Base-by-base conservation (phyloP, 116 monocot genomes). In the Phalaenopsis hybrid region DNA sequence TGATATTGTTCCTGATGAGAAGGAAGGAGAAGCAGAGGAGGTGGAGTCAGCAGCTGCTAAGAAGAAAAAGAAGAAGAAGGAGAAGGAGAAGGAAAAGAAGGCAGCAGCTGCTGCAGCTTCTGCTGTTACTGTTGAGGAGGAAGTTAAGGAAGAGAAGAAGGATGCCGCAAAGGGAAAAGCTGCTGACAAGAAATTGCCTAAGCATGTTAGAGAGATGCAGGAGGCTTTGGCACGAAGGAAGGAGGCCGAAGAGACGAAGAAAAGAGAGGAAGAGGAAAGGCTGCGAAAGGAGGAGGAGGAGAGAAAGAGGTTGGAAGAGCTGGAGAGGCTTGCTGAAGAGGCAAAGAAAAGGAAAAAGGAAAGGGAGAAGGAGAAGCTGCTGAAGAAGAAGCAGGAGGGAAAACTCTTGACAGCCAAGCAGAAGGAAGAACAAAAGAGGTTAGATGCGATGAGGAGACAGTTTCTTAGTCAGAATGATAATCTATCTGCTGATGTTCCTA, bases 121-220 rank as follows among this genome's bases (percentile, higher is more conserved):
- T 75, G 10, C 75, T 75, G 75, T 9, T 46, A 44, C 5, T 75
- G 75, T 46, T 75, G 75, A 75, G 55, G 83, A 72, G 25, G 78
- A 33, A 48, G 50, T 10, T 34, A 76, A 86, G 81, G 88, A 81
- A 44, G 89, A 87, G 74, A 83, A 79, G 28, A 86, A 84, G 76
- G 86, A 82, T 23, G 79, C 46, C n/a, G 76, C 76, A 33, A 90
- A 90, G 81, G 87, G 80, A 16, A 93, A 98, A 79, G 79, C 43
- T 44, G 20, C 81, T 20, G 90, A 89, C 65, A 97, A 94, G 83
- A 97, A 97, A 87, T 34, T 93, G 21, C 93, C 99, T 0, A 95
- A 99, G 80, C 92, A 90, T 85, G 93, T 99, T 37, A 86, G 93
- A 79, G 93, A 95, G 87, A 95, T 99, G 93, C 99, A 99, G 85